A percentile compares a stretch with the other conserved stretches of the same genome.
Conservation (phyloP, 345 rosid species). For the Sonneratia caseolaris region DNA sequence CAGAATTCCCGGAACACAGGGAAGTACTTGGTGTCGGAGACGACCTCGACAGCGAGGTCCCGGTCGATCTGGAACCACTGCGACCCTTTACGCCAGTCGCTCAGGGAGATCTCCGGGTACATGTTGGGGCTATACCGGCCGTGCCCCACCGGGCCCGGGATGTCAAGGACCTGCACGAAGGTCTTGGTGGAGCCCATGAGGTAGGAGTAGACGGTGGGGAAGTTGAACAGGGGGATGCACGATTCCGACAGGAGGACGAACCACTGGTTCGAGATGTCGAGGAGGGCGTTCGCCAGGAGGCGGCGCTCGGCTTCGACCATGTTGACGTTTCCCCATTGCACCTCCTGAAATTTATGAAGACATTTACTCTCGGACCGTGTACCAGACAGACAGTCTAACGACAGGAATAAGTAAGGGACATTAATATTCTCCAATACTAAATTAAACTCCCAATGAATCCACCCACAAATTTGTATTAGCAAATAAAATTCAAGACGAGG, state of each 20-base stretch:
- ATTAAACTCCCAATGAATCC: too few relatives aligned
- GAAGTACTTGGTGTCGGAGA: conserved; percentile 27
- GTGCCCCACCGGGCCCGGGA: conserved; percentile 19
- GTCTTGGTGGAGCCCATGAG: conserved; percentile 23
- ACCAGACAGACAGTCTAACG: too few relatives aligned
- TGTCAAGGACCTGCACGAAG: conserved; percentile 24
- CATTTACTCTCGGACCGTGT: too few relatives aligned
- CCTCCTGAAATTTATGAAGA: conserved; percentile 18
- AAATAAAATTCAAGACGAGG: too few relatives aligned
- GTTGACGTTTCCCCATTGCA: conserved; percentile 33
- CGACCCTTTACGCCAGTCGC: conserved; percentile 36
- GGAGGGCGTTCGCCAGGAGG: conserved; percentile 37
- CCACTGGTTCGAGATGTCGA: conserved; percentile 37
- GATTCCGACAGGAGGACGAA: conserved; percentile 37
- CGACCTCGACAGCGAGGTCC: conserved; percentile 24
- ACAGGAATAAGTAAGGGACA: too few relatives aligned
- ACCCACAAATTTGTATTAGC: too few relatives aligned
- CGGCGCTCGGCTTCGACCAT: conserved; percentile 43
- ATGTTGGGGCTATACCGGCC: conserved; percentile 24
- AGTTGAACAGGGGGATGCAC: conserved; percentile 41
- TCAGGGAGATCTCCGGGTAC: conserved; percentile 20
- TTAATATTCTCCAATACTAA: too few relatives aligned
- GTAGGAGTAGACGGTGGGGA: conserved; percentile 32
- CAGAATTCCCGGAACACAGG: conserved; percentile 23
- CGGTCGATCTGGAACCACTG: conserved; percentile 48